Evolutionary conservation across 305 asterid species (phyloP), one percentile per base, ranked within the genome.

Genomic region (Fraxinus sp.): DNA sequence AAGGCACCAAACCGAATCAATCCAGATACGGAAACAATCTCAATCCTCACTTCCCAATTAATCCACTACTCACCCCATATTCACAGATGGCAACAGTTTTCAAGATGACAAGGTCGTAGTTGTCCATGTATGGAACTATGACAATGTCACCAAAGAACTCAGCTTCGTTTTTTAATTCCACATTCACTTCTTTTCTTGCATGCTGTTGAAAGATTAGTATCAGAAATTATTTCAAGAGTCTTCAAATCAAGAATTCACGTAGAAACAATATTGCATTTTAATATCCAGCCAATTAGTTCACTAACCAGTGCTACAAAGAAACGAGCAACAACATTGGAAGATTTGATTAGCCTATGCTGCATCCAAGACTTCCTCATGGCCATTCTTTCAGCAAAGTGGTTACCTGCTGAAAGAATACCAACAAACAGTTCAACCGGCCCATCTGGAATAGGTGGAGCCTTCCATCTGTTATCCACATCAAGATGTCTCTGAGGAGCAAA

Each of bases 381-480:
- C 98, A 94, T 94, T n/a, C 98, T 84, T 87, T 94, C 98, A 5
- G 93, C 96, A 85, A 94, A 94, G 88, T 94, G 98, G 85, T 91
- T 94, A 33, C 97, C 98, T 9, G 98, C 96, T 26, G 98, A 94
- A 80, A 94, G 95, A 88, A 94, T 82, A 20, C 98, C 98, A 32
- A 94, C 90, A 89, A 94, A 94, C 37, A 94, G 82, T 81, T 92
- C 95, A 24, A 91, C 92, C 0, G 92, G 90, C 49, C 84, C 88
- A 5, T 87, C 86, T 24, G 87, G 91, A 85, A 90, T 83, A 46
- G 91, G 90, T 35, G 98, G 97, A 37, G 98, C 93, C 87, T 86
- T 94, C 98, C 97, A 94, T 88, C 70, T 87, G 26, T 85, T 90
- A 43, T 94, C 85, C 89, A 94, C 79, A 20, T 94, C 97, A 37